Evolutionary conservation across 1,284 basidiomycete genomes (phyloP), one percentile per base, ranked within the genome.

Genomic region (Ustilago curta): DNA sequence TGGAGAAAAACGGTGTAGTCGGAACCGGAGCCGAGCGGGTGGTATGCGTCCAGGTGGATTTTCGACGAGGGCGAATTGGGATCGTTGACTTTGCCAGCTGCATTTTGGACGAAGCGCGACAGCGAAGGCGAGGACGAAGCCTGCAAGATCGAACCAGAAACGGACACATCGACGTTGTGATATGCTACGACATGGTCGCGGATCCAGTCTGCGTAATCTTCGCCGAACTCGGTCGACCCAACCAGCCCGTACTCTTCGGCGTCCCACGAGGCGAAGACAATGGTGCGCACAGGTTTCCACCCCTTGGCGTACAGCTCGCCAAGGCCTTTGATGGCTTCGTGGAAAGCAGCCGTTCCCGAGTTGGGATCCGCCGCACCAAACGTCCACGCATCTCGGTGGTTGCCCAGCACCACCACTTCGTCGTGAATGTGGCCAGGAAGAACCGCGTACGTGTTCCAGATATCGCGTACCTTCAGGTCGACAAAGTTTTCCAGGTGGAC

Each of bases 241-340:
- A 97, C 87, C 39, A 96, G 88, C 29, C 94, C 94, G 68, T 94
- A 93, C 88, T 95, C 95, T 86, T 97, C 95, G 0, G 90, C 95
- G 85, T 96, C 94, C 94, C 93, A 97, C 71, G 90, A 92, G 4
- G 92, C 93, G 55, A 97, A 88, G n/a, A 96, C 86, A 78, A 96
- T 90, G 18, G 93, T 95, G 61, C 95, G 88, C 42, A 95, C 86
- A 4, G 95, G 95, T 79, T 90, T 92, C 95, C 95, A 98, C 27
- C 94, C 95, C 16, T 86, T 87, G 72, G 87, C 87, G 23, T 92
- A 82, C 2, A 97, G 87, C 9, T 87, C 86, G 32, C 93, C 94
- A 62, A 95, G 89, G n/a, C 92, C 93, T 37, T 90, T 89, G 64
- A 95, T 88, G 27, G 94, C 87, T 84, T 97, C 94, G 78, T 91